Evolutionary conservation across 164 flowering plant genomes (phyloP).

Genomic region (Piper betle): DNA sequence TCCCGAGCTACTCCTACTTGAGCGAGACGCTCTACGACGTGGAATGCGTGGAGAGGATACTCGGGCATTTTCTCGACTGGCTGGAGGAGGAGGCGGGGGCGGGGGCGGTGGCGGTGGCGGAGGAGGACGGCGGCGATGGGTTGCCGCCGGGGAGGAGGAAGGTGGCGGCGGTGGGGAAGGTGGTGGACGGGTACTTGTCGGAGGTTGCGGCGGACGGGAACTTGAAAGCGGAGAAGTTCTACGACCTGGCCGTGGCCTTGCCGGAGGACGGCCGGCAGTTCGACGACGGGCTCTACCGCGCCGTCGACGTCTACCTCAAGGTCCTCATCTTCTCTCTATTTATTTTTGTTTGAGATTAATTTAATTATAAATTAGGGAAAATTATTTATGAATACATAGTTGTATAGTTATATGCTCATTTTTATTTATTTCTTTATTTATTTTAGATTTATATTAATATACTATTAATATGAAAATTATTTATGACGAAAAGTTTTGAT

Average conservation of each 20-base stretch:
- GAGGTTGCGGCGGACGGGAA: constrained; percentile 89
- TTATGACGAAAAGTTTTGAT: too few relatives aligned
- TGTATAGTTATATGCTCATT: too few relatives aligned
- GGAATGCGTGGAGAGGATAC: constrained; percentile 64
- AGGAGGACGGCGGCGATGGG: constrained; percentile 8
- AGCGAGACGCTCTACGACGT: constrained; percentile 79
- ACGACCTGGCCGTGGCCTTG: constrained; percentile 45
- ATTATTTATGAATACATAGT: too few relatives aligned
- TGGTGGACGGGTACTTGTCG: constrained; percentile 76
- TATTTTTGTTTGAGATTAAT: too few relatives aligned
- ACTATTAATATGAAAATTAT: too few relatives aligned
- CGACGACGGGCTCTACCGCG: constrained; percentile 89
- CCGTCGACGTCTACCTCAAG: constrained; percentile 92
- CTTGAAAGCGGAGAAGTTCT: constrained; percentile 64
- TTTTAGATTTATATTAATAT: too few relatives aligned
- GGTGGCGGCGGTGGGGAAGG: constrained; percentile 68
- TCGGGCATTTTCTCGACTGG: constrained; percentile 35
- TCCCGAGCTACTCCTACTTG: constrained; percentile 75
- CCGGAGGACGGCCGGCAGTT: constrained; percentile 67
- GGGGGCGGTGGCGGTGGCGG: constrained; percentile 1
- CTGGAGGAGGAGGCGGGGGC: constrained; percentile 8
- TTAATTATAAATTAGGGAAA: too few relatives aligned
- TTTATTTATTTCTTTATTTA: too few relatives aligned
- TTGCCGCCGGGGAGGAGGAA: constrained; percentile 28
- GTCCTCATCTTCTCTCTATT: constrained; percentile 13